Evolutionary conservation across 164 flowering plant genomes (phyloP), one percentile per base, ranked within the genome.

Genomic region (Kingdonia uniflora): DNA sequence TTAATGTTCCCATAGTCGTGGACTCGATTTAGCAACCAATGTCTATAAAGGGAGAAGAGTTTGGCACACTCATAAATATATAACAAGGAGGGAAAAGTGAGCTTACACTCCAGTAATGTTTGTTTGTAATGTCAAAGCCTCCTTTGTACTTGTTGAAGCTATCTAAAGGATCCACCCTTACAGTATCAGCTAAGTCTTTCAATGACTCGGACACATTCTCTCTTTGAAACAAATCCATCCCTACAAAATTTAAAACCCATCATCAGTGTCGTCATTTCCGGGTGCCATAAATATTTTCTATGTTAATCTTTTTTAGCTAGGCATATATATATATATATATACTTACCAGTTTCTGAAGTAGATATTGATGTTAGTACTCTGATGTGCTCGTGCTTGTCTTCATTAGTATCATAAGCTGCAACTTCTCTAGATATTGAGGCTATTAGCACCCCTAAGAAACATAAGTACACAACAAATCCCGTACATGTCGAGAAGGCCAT

Each of bases 21-120:
- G n/a, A n/a, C n/a, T n/a, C n/a, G n/a, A n/a, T n/a, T n/a, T n/a
- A n/a, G n/a, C n/a, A n/a, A n/a, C n/a, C n/a, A n/a, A n/a, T n/a
- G n/a, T n/a, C n/a, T n/a, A n/a, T n/a, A n/a, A n/a, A n/a, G n/a
- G n/a, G n/a, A n/a, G n/a, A n/a, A n/a, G n/a, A n/a, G n/a, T n/a
- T n/a, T n/a, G n/a, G n/a, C n/a, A n/a, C n/a, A n/a, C n/a, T n/a
- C n/a, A n/a, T n/a, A n/a, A n/a, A n/a, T n/a, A n/a, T n/a, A n/a
- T n/a, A n/a, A n/a, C 11, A 62, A 61, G 53, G 63, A 64, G 50
- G 33, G 39, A 14, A 21, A 22, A 44, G 16, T 20, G 35, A 29
- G 4, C 51, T 77, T 80, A 89, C 97, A 81, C 86, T 80, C 97
- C 95, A 89, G 24, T 89, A 89, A 54, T 89, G 85, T 55, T 71